Evolutionary conservation across 148 eudicot species (phyloP).

Genomic region (Nepenthes gracilis): DNA sequence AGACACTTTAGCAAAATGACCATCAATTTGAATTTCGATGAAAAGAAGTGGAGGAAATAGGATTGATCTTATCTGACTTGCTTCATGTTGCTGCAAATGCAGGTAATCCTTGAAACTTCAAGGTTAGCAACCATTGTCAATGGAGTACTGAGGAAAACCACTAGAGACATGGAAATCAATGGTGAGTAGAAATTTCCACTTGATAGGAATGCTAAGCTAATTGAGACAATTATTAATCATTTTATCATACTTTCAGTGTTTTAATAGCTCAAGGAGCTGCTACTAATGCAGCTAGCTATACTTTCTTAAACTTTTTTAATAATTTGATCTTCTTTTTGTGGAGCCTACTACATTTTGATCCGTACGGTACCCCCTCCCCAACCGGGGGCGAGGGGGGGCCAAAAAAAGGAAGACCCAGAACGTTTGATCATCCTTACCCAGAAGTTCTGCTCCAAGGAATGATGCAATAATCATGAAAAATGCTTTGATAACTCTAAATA

Average conservation of each 20-base stretch:
- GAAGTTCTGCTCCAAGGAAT: constrained; percentile 1
- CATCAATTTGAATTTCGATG: no score
- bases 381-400: background rate
- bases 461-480: no score
- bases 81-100: constrained; percentile 8
- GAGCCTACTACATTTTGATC: constrained; percentile 50
- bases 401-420: constrained; percentile 28
- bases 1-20: constrained; percentile 11
- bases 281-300: constrained; percentile 1
- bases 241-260: background rate
- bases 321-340: constrained; percentile 21
- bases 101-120: constrained; percentile 95
- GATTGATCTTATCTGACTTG: background rate
- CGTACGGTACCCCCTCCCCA: constrained; percentile 67
- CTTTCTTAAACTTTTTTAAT: constrained; percentile 1
- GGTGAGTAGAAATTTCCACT: constrained; percentile 32
- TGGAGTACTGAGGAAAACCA: constrained; percentile 94
- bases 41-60: no score
- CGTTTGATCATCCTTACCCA: constrained; percentile 36
- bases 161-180: constrained; percentile 87
- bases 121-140: constrained; percentile 96
- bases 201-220: background rate
- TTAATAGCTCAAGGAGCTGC: constrained; percentile 28
- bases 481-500: no score
- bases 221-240: background rate